Percentiles rank a stretch among this genome's conserved stretches.
These are phyloP conservation scores for Trichoderma erinaceum DNA, from an alignment of 495 filamentous ascomycete genomes.

Conservation along the genomic window DNA sequence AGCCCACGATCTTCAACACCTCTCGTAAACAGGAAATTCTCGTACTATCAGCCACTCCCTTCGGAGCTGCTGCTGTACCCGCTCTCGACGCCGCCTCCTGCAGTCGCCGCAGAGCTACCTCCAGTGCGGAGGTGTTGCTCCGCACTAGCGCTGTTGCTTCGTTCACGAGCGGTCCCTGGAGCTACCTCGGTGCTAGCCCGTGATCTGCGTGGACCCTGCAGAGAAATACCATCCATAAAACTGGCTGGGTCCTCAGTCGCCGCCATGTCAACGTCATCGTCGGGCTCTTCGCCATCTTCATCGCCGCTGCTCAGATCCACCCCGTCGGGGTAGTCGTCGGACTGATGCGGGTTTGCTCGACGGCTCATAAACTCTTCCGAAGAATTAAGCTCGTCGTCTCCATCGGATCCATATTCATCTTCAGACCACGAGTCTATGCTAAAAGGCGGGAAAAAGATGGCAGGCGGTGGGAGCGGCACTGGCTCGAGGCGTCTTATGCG, in stretches of 20 bases:
- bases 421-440: conserved; percentile 27
- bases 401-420: conserved; percentile 30
- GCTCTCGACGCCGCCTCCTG: conserved; percentile 37
- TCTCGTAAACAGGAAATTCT: no score
- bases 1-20: no score
- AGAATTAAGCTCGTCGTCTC: conserved; percentile 19
- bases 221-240: conserved; percentile 18
- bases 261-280: conserved; percentile 16
- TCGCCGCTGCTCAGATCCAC: conserved; percentile 19
- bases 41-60: background rate
- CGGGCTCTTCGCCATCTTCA: conserved; percentile 25
- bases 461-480: conserved; percentile 38
- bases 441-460: conserved; percentile 34
- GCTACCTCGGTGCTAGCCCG: conserved; percentile 10
- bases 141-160: background rate
- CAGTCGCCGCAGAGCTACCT: conserved; percentile 38
- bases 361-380: conserved; percentile 25
- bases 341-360: conserved; percentile 28
- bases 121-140: conserved; percentile 25
- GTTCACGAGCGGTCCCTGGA: conserved; percentile 15
- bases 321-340: conserved; percentile 21
- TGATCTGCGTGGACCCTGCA: background rate
- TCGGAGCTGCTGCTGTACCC: conserved; percentile 28
- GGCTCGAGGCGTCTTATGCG: conserved; percentile 31
- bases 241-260: background rate